phyloP scores from a whole-genome alignment of 192 early-diverging fungal genomes.

The Backusella macrospora region DNA sequence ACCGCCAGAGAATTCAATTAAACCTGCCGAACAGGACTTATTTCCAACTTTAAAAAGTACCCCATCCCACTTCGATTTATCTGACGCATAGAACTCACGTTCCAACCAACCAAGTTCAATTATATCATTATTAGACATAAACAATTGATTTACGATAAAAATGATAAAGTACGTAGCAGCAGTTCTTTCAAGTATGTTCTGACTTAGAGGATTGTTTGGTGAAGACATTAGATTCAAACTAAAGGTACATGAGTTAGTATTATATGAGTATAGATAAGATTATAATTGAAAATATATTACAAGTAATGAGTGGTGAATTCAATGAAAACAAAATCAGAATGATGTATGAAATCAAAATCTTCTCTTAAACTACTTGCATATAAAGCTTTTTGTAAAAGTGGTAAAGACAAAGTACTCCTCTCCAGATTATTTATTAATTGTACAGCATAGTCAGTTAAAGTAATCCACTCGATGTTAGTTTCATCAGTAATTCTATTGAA shows the following conservation, averaged over 20 bases:
- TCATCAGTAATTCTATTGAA: neutral
- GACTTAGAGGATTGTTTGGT: constrained; percentile 1
- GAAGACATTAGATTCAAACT: constrained; percentile 18
- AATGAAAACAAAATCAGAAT: constrained; percentile 13
- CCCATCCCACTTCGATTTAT: too few species aligned
- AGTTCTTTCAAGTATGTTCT: constrained; percentile 3
- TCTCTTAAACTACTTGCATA: neutral
- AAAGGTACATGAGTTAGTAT: constrained; percentile 13
- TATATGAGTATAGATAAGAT: constrained; percentile 49
- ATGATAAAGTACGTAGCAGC: constrained; percentile 16
- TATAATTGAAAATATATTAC: constrained; percentile 53
- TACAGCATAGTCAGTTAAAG: neutral
- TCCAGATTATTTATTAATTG: neutral
- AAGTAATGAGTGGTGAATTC: constrained; percentile 46
- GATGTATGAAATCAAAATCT: neutral
- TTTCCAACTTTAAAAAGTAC: constrained; percentile 13
- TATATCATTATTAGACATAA: too few species aligned
- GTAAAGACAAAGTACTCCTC: neutral
- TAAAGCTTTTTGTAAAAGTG: constrained; percentile 1
- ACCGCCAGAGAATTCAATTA: constrained; percentile 10
- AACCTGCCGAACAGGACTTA: neutral
- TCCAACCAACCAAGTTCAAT: too few species aligned
- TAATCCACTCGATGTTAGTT: neutral
- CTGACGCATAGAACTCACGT: too few species aligned
- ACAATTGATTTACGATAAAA: constrained; percentile 4